Evolutionary conservation across 768 basidiomycete species (phyloP).

Genomic region (Exsudoporus frostii): DNA sequence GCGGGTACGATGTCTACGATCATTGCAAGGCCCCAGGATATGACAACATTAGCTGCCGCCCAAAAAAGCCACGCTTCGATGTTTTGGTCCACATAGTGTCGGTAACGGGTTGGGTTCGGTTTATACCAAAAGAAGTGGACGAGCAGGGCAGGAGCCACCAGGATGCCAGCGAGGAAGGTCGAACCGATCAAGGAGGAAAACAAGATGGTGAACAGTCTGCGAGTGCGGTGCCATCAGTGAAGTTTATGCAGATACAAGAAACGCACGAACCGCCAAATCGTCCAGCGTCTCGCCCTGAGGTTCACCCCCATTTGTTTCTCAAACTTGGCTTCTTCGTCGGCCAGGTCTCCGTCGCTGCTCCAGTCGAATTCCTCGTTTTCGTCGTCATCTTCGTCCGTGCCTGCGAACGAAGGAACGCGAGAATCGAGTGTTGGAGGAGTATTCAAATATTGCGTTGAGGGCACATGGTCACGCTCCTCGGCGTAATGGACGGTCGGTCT

Average conservation of each 20-base stretch:
- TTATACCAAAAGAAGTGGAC: conserved; percentile 72
- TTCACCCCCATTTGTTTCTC: conserved; percentile 54
- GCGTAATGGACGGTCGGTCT: conserved; percentile 55
- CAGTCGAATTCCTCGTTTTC: conserved; percentile 64
- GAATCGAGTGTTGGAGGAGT: conserved; percentile 35
- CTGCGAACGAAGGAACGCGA: conserved; percentile 43
- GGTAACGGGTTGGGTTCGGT: conserved; percentile 50
- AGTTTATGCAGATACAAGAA: neutral
- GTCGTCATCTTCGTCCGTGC: conserved; percentile 59
- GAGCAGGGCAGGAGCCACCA: conserved; percentile 60
- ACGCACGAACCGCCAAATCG: conserved; percentile 48
- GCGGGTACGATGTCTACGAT: conserved; percentile 66
- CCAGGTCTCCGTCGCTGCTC: conserved; percentile 75
- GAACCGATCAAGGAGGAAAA: conserved; percentile 77
- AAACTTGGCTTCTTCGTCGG: conserved; percentile 66
- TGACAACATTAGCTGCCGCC: conserved; percentile 71
- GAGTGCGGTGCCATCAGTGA: neutral
- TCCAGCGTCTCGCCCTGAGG: conserved; percentile 45
- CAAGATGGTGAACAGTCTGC: conserved; percentile 57
- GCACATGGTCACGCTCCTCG: conserved; percentile 35
- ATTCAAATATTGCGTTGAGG: conserved; percentile 22
- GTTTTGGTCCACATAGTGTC: conserved; percentile 61
- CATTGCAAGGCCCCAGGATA: conserved; percentile 78
- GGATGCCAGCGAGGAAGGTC: conserved; percentile 55
- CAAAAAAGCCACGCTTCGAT: conserved; percentile 79